These are phyloP conservation scores for Cylindrotheca fusiformis DNA, from an alignment of 108 stramenopile genomes.

Conservation along the genomic window DNA sequence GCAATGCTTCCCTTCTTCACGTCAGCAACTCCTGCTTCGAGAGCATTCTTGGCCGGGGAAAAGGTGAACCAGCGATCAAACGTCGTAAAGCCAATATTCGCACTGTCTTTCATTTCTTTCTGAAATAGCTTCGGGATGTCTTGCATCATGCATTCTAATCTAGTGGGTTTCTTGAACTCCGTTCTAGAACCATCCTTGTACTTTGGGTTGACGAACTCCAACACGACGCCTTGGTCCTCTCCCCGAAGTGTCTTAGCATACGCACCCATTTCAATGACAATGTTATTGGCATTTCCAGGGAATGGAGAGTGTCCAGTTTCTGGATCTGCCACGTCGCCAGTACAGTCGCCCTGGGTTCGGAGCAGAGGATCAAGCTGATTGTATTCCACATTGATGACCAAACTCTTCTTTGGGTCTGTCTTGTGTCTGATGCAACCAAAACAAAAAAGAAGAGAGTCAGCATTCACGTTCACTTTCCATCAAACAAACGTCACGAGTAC, in stretches of 20 bases:
- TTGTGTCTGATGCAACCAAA: slow-evolving; percentile 66
- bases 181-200: slow-evolving; percentile 91
- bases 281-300: slow-evolving; percentile 98
- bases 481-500: slow-evolving; percentile 29
- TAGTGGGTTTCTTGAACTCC: slow-evolving; percentile 97
- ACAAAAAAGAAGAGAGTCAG: not conserved
- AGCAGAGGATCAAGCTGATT: slow-evolving; percentile 98
- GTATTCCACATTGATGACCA: slow-evolving; percentile 99
- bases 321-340: slow-evolving; percentile 94
- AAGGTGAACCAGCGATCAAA: slow-evolving; percentile 95
- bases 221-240: slow-evolving; percentile 89
- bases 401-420: slow-evolving; percentile 81
- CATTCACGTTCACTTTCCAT: slow-evolving; percentile 9
- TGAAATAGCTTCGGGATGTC: slow-evolving; percentile 96
- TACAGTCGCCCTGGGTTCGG: slow-evolving; percentile 70
- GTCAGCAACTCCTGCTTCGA: slow-evolving; percentile 84
- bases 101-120: slow-evolving; percentile 82
- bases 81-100: slow-evolving; percentile 96
- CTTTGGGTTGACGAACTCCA: slow-evolving; percentile 99
- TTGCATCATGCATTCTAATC: slow-evolving; percentile 99
- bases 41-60: slow-evolving; percentile 94
- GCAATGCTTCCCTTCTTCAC: slow-evolving; percentile 75
- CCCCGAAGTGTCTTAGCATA: slow-evolving; percentile 85
- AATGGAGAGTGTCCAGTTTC: slow-evolving; percentile 91
- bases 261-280: slow-evolving; percentile 81